Conservation (phyloP, 2,329 filamentous ascomycete species). For the Aspergillus fumigatus region DNA sequence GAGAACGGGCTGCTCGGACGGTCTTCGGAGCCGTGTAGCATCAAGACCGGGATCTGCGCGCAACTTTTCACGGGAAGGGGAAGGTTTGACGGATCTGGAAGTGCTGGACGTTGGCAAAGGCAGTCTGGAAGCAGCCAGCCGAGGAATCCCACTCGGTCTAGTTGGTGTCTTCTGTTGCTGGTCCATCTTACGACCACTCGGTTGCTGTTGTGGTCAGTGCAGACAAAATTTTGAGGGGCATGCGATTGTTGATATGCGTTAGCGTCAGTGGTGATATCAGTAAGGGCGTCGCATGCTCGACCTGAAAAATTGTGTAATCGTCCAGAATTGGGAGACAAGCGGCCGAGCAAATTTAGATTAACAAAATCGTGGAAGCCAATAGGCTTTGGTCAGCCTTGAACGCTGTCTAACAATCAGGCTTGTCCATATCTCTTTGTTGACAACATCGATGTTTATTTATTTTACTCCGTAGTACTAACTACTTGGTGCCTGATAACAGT, state of each 20-base stretch:
- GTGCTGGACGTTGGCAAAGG: conserved; percentile 45
- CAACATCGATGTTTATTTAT: neutral
- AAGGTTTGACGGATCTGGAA: conserved; percentile 41
- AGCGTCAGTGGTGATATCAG: neutral
- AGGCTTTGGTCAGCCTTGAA: neutral
- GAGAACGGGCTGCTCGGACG: conserved; percentile 35
- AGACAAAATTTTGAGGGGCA: neutral
- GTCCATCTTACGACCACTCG: conserved; percentile 28
- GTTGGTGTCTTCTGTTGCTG: conserved; percentile 24
- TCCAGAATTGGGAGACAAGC: neutral
- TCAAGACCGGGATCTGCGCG: conserved; percentile 38
- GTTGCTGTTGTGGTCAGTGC: neutral
- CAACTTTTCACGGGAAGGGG: conserved; percentile 46
- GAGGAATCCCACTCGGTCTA: conserved; percentile 43
- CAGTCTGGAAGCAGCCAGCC: conserved; percentile 46
- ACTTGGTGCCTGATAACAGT: neutral
- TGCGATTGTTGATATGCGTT: neutral
- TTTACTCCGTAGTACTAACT: neutral
- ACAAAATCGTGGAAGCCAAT: neutral
- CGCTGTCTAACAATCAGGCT: neutral
- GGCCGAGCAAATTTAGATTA: neutral
- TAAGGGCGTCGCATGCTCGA: neutral
- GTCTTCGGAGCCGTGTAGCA: conserved; percentile 33
- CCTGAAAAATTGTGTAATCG: neutral
- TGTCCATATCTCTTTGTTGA: neutral